phyloP scores from a whole-genome alignment of 2,329 filamentous ascomycete species.

The Ophiosphaerella korrae region DNA sequence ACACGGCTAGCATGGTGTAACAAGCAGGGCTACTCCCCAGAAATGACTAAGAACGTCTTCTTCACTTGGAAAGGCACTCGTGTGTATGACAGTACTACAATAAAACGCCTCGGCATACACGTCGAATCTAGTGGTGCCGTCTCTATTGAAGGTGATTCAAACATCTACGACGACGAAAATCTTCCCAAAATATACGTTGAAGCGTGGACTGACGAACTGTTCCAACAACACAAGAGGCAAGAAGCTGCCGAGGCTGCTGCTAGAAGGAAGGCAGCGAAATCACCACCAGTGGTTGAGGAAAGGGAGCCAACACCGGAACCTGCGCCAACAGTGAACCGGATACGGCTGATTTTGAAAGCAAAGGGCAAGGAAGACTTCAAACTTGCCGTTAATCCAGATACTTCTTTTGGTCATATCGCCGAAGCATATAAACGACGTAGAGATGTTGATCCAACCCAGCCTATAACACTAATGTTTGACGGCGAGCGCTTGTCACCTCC shows the following conservation, averaged over 20 bases:
- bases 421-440: constrained; percentile 32
- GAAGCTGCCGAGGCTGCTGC: constrained; percentile 32
- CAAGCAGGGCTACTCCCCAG: constrained; percentile 60
- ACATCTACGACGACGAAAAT: constrained; percentile 58
- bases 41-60: constrained; percentile 64
- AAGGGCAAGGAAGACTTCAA: constrained; percentile 58
- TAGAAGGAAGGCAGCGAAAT: constrained; percentile 47
- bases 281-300: constrained; percentile 19
- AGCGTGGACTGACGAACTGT: constrained; percentile 73
- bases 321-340: constrained; percentile 27
- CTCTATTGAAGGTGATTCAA: constrained; percentile 47
- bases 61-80: constrained; percentile 78
- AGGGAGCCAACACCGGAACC: constrained; percentile 23
- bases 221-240: constrained; percentile 56
- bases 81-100: constrained; percentile 75
- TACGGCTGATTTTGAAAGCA: constrained; percentile 59
- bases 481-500: constrained; percentile 43
- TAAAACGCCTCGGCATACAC: constrained; percentile 53
- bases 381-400: constrained; percentile 52
- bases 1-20: constrained; percentile 73
- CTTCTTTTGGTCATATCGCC: constrained; percentile 37
- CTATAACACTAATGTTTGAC: constrained; percentile 45
- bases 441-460: constrained; percentile 30
- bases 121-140: constrained; percentile 49
- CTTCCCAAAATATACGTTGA: constrained; percentile 70